Conservation (phyloP, 768 basidiomycete species). For the Clitopilus passeckerianus region DNA sequence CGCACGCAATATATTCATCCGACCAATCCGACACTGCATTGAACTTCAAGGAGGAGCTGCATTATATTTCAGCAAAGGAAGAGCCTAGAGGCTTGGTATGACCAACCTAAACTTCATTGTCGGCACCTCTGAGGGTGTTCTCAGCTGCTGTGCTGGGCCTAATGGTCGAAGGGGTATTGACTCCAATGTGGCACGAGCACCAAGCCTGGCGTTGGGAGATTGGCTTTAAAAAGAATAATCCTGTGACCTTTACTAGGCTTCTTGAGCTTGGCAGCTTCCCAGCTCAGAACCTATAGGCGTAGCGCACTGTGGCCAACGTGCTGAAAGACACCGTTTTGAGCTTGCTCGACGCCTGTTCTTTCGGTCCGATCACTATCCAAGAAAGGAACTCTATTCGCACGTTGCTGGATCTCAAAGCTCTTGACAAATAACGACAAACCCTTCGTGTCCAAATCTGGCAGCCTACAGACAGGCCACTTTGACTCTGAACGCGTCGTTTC, state of each 20-base stretch:
- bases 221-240: not conserved
- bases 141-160: not conserved
- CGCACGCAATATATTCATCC: constrained; percentile 87
- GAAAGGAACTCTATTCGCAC: not conserved
- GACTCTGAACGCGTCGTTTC: no score
- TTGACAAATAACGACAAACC: not conserved
- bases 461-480: no score
- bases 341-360: not conserved
- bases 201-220: not conserved
- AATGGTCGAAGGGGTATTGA: not conserved
- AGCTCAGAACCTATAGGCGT: no score
- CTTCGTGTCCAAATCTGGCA: no score
- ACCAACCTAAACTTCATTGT: not conserved
- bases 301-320: not conserved
- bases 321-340: not conserved
- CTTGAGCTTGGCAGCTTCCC: not conserved
- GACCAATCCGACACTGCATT: constrained; percentile 91
- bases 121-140: not conserved
- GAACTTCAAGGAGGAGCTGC: constrained; percentile 81
- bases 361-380: not conserved
- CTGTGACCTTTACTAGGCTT: not conserved
- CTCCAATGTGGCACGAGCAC: not conserved
- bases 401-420: not conserved
- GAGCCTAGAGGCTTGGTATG: not conserved
- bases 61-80: not conserved